Evolutionary conservation across 805 yeast genomes (phyloP).

Genomic region (Diddensiella transvaalensis): DNA sequence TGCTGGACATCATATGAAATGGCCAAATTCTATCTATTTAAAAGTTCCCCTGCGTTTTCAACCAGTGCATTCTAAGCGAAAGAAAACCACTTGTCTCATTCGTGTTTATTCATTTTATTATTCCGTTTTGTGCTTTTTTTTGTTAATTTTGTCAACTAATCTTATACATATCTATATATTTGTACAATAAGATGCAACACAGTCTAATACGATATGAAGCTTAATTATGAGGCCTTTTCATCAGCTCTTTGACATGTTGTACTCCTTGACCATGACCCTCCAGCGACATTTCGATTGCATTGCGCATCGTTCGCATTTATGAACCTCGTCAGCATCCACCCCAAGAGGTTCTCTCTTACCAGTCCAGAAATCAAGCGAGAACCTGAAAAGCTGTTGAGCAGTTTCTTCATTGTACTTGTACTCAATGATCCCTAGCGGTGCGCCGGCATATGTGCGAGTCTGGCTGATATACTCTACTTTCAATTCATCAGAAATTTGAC

Average conservation of each 20-base stretch:
- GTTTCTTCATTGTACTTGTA: conserved; percentile 17
- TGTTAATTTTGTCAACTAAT: not conserved
- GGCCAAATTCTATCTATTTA: conserved; percentile 69
- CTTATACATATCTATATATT: not conserved
- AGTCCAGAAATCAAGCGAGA: conserved; percentile 24
- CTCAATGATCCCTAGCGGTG: conserved; percentile 13
- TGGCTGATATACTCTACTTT: conserved; percentile 18
- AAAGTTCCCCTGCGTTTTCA: not conserved
- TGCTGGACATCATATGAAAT: conserved; percentile 98
- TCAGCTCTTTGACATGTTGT: not conserved
- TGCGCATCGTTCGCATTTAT: conserved; percentile 22
- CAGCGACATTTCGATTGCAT: conserved; percentile 19
- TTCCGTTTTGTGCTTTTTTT: not conserved
- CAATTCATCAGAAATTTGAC: conserved; percentile 10
- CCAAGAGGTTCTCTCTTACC: conserved; percentile 25
- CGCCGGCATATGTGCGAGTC: conserved; percentile 4
- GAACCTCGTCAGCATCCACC: conserved; percentile 16
- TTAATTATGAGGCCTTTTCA: too few species aligned
- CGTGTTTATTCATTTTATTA: too few species aligned
- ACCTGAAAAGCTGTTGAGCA: conserved; percentile 15
- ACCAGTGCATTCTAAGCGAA: not conserved
- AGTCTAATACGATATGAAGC: too few species aligned
- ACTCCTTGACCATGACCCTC: conserved; percentile 10
- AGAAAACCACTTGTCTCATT: too few species aligned
- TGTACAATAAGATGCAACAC: too few species aligned